These are phyloP conservation scores for Penicillium bialowiezense DNA, from an alignment of 495 filamentous ascomycete genomes.

Conservation along the genomic window DNA sequence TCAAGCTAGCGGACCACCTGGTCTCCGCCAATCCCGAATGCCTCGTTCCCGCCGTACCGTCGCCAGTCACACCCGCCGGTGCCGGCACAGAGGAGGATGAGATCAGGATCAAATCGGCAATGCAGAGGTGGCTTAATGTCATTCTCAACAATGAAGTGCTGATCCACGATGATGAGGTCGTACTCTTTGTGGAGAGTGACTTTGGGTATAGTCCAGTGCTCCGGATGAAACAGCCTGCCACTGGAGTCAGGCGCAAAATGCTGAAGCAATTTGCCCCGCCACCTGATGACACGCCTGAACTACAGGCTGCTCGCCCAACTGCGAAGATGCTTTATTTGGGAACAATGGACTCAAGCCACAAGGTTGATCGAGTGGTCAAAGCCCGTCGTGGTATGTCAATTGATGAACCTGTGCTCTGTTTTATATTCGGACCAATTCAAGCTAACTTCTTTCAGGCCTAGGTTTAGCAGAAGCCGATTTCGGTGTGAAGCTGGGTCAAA, in stretches of 20 bases:
- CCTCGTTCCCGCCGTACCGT: conserved; percentile 94
- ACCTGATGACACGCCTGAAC: conserved; percentile 93
- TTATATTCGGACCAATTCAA: background rate
- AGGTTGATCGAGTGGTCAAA: conserved; percentile 92
- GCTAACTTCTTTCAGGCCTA: conserved; percentile 57
- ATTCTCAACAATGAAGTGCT: conserved; percentile 89
- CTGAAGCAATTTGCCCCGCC: conserved; percentile 99
- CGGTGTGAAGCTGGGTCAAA: conserved; percentile 78
- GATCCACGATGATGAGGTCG: conserved; percentile 93
- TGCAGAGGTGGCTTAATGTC: conserved; percentile 95
- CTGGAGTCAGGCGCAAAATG: conserved; percentile 88
- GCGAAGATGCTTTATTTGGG: conserved; percentile 96
- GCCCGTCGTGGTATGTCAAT: conserved; percentile 71
- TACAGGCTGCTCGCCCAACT: conserved; percentile 81
- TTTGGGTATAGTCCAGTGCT: conserved; percentile 97
- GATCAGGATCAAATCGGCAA: conserved; percentile 73
- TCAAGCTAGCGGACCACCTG: conserved; percentile 90
- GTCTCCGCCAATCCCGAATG: conserved; percentile 96
- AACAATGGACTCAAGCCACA: conserved; percentile 92
- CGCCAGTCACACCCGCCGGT: conserved; percentile 85
- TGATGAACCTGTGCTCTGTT: background rate
- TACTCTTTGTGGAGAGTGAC: conserved; percentile 96
- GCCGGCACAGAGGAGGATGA: conserved; percentile 98
- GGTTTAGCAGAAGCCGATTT: conserved; percentile 93
- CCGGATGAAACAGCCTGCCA: conserved; percentile 94